phyloP scores from a whole-genome alignment of 352 stramenopile species.

The Phytophthora sp. region DNA sequence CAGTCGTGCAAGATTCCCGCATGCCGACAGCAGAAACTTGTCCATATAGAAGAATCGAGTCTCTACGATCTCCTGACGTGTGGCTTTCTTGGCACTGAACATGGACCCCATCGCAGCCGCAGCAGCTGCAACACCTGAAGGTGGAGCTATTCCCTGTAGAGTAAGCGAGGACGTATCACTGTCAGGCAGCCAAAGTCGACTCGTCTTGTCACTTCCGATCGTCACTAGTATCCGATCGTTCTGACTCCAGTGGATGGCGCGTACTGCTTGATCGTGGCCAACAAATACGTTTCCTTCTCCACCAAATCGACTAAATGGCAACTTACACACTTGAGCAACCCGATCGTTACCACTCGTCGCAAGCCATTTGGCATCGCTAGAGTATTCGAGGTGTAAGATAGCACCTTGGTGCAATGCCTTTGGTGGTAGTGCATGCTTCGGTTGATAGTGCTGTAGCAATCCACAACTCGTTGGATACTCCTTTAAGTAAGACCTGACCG shows the following conservation, averaged over 20 bases:
- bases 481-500: constrained; percentile 53
- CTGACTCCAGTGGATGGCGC: constrained; percentile 75
- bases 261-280: constrained; percentile 72
- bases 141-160: constrained; percentile 48
- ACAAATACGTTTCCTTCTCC: constrained; percentile 74
- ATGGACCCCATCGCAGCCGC: constrained; percentile 35
- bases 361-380: constrained; percentile 76
- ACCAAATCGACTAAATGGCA: constrained; percentile 75
- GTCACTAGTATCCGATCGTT: constrained; percentile 75
- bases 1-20: constrained; percentile 65
- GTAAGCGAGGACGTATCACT: constrained; percentile 69
- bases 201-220: constrained; percentile 72
- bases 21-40: constrained; percentile 82
- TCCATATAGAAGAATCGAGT: constrained; percentile 90
- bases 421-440: constrained; percentile 56
- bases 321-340: constrained; percentile 65
- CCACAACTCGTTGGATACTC: constrained; percentile 76
- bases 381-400: constrained; percentile 81
- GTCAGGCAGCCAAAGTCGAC: constrained; percentile 68
- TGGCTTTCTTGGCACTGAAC: constrained; percentile 54
- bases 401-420: constrained; percentile 67
- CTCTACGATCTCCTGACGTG: constrained; percentile 66
- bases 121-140: constrained; percentile 38
- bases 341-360: constrained; percentile 70
- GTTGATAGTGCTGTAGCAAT: constrained; percentile 64